Percentiles rank a stretch among this genome's conserved stretches.
These are phyloP conservation scores for Neofusicoccum cordaticola DNA, from an alignment of 2,329 filamentous ascomycete genomes.

Conservation along the genomic window DNA sequence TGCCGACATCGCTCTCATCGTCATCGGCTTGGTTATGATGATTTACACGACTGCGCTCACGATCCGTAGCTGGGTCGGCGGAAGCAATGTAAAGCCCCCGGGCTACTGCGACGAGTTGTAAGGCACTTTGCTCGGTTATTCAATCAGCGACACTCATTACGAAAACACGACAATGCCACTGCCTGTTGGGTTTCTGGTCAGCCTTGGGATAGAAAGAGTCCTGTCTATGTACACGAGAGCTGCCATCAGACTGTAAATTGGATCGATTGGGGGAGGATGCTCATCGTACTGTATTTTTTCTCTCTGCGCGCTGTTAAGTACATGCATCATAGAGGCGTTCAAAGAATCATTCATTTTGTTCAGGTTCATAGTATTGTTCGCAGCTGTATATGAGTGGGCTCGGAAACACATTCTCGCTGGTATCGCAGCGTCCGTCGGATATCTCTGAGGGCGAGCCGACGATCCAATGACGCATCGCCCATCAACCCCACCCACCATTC, in stretches of 20 bases:
- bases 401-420: not conserved
- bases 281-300: not conserved
- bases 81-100: slow-evolving; percentile 51
- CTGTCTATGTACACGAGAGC: not conserved
- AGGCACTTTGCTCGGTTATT: not conserved
- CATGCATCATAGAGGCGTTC: slow-evolving; percentile 12
- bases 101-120: slow-evolving; percentile 59
- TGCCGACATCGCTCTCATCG: slow-evolving; percentile 71
- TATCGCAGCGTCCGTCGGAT: not conserved
- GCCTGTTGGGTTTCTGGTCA: not conserved
- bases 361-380: too few relatives aligned
- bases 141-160: not conserved
- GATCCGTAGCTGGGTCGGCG: slow-evolving; percentile 77
- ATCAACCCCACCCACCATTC: slow-evolving; percentile 5
- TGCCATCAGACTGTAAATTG: not conserved
- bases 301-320: not conserved
- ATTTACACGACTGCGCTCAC: slow-evolving; percentile 87
- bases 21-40: slow-evolving; percentile 85
- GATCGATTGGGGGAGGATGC: not conserved
- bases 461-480: slow-evolving; percentile 6
- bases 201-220: not conserved
- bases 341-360: not conserved
- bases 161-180: not conserved
- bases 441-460: not conserved
- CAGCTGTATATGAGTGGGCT: not conserved